Evolutionary conservation across 2,329 filamentous ascomycete species (phyloP).

Genomic region (Lasiodiplodia theobromae): DNA sequence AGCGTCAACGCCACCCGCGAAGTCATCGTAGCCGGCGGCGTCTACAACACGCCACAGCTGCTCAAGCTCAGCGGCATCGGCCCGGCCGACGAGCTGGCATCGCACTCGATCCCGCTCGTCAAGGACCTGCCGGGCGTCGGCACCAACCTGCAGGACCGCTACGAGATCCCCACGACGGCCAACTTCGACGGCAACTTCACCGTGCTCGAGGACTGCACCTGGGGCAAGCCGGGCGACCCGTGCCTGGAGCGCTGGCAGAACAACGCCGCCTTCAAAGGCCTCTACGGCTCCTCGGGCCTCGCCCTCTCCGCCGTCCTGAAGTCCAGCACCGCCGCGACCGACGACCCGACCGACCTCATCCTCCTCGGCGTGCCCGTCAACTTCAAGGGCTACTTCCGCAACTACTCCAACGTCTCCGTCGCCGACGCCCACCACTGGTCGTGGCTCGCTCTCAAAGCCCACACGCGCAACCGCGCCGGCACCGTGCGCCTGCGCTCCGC

Average conservation of each 20-base stretch:
- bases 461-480: slow-evolving; percentile 68
- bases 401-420: slow-evolving; percentile 57
- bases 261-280: slow-evolving; percentile 38
- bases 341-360: slow-evolving; percentile 60
- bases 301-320: slow-evolving; percentile 55
- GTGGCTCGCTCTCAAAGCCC: slow-evolving; percentile 66
- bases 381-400: slow-evolving; percentile 64
- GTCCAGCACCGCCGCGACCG: slow-evolving; percentile 45
- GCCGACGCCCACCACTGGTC: slow-evolving; percentile 52
- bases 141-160: slow-evolving; percentile 69
- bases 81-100: slow-evolving; percentile 58
- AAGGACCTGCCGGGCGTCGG: slow-evolving; percentile 68
- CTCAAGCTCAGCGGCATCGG: slow-evolving; percentile 72
- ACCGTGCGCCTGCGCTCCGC: slow-evolving; percentile 66
- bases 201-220: slow-evolving; percentile 48
- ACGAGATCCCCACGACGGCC: slow-evolving; percentile 61
- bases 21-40: slow-evolving; percentile 58
- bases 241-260: slow-evolving; percentile 55
- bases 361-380: slow-evolving; percentile 62
- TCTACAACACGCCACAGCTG: slow-evolving; percentile 70
- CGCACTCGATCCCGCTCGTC: slow-evolving; percentile 61
- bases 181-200: slow-evolving; percentile 47
- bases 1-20: slow-evolving; percentile 52
- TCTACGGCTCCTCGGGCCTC: slow-evolving; percentile 60
- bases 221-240: slow-evolving; percentile 46